Base-by-base conservation (phyloP, 768 basidiomycete genomes). In the Fomitopsis serialis region DNA sequence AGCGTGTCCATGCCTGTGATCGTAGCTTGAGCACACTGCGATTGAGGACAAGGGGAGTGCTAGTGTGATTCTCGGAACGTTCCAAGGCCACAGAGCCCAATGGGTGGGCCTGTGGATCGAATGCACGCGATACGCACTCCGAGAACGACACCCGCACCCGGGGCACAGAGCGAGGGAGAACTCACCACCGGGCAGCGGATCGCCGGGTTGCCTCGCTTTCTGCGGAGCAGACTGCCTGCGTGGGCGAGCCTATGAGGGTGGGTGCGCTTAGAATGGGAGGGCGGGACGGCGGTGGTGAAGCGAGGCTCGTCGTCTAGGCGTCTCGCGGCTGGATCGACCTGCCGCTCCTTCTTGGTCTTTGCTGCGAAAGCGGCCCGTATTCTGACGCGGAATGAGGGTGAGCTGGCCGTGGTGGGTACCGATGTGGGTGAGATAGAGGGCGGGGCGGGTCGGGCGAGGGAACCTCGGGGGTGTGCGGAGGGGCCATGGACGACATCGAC, bases 391-490 rank as follows among this genome's bases (percentile, higher is more conserved):
- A 55, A 73, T 68, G 57, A 77, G 70, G 32, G 78, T 70, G 60
- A 75, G 66, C 61, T 79, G 77, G 60, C 76, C 79, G 65, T 75
- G 78, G 66, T 79, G 80, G 48, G 73, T 74, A 61, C 78, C 72
- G 65, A 70, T 72, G 66, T 78, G 81, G 52, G 81, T 74, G 55
- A 80, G 77, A 74, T 81, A 85, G 54, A 81, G 84, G 44, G 78
- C 73, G 63, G 53, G 59, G 54, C 36, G 63, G 55, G 59, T 67
- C 63, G 29, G 29, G 11, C 57, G 53, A 35, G 44, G 25, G 19
- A 45, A 50, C 25, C 48, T 11, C 21, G 13, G 34, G 15, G 7
- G 22, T 10, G 53, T 17, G 53, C 29, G 34, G 49, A 32, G 29
- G 10, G 48, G 24, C 19, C 35, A 49, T 35, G 50, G 27, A n/a